Conservation (phyloP, 2,329 filamentous ascomycete species). For the Cephalotrichum gorgonifer region DNA sequence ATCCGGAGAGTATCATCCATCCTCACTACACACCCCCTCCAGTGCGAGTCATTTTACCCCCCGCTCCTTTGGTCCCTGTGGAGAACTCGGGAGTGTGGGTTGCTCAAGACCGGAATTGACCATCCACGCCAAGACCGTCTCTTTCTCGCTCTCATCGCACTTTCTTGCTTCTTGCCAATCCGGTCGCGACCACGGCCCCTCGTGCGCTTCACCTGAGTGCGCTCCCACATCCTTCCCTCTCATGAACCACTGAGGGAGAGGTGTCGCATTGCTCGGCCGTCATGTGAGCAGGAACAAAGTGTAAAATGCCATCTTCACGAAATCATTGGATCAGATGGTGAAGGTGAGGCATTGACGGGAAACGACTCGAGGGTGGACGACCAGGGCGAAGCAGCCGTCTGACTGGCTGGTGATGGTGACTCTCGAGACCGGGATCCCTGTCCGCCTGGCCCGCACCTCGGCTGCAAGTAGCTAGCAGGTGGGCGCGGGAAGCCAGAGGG, state of each 20-base stretch:
- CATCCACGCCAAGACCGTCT: not conserved
- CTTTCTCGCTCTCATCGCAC: not conserved
- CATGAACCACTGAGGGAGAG: not conserved
- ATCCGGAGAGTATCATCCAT: not conserved
- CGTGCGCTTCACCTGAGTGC: not conserved
- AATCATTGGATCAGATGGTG: not conserved
- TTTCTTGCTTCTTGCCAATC: not conserved
- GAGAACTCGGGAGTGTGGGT: not conserved
- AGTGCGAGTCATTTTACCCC: not conserved
- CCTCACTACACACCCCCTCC: not conserved
- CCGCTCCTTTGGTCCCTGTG: not conserved
- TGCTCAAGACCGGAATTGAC: not conserved
- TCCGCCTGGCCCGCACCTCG: not conserved
- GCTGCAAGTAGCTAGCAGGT: not conserved
- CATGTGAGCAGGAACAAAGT: not conserved
- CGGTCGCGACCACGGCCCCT: not conserved
- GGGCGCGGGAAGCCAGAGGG: not conserved
- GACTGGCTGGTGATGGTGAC: not conserved
- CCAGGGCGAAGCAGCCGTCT: not conserved
- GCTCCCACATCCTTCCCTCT: not conserved
- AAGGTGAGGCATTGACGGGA: not conserved
- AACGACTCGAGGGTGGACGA: not conserved
- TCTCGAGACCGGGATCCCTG: not conserved
- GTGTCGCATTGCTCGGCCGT: slow-evolving; percentile 2
- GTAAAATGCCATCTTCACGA: not conserved